Conservation (phyloP, 2,329 filamentous ascomycete species). For the Canariomyces notabilis region DNA sequence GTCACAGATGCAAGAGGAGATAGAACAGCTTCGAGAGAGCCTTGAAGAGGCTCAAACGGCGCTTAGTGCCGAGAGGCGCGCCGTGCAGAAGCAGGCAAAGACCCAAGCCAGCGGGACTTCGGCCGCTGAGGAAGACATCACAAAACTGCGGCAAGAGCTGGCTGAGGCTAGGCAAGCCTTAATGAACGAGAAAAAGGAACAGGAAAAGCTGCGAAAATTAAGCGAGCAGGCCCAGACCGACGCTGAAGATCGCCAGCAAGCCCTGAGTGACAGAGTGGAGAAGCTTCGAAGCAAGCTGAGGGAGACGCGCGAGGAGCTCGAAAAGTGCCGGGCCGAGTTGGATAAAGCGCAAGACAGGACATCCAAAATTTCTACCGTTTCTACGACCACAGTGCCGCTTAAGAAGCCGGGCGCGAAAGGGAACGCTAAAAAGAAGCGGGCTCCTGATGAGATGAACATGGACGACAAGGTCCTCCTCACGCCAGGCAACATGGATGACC, state of each 20-base stretch:
- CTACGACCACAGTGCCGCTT: constrained; percentile 26
- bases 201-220: constrained; percentile 41
- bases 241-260: constrained; percentile 56
- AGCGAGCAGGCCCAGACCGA: constrained; percentile 53
- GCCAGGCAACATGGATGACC: constrained; percentile 34
- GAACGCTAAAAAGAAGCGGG: constrained; percentile 41
- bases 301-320: constrained; percentile 66
- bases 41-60: constrained; percentile 23
- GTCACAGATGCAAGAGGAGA: constrained; percentile 31
- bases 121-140: constrained; percentile 16
- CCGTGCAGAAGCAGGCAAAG: constrained; percentile 19
- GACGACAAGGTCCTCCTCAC: constrained; percentile 47
- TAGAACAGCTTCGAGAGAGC: constrained; percentile 23
- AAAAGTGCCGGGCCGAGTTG: constrained; percentile 50
- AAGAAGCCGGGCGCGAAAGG: constrained; percentile 32
- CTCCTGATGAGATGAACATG: constrained; percentile 39
- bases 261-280: constrained; percentile 66
- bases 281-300: constrained; percentile 66
- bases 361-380: constrained; percentile 28
- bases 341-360: constrained; percentile 35
- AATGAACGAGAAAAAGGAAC: constrained; percentile 40
- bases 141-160: constrained; percentile 29
- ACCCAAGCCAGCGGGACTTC: constrained; percentile 2
- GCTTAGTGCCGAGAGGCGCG: constrained; percentile 26
- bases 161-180: constrained; percentile 33